A percentile compares a stretch with the other conserved stretches of the same genome.
Conservation (phyloP, 1,284 basidiomycete species). For the Cutaneotrichosporon daszewskae region DNA sequence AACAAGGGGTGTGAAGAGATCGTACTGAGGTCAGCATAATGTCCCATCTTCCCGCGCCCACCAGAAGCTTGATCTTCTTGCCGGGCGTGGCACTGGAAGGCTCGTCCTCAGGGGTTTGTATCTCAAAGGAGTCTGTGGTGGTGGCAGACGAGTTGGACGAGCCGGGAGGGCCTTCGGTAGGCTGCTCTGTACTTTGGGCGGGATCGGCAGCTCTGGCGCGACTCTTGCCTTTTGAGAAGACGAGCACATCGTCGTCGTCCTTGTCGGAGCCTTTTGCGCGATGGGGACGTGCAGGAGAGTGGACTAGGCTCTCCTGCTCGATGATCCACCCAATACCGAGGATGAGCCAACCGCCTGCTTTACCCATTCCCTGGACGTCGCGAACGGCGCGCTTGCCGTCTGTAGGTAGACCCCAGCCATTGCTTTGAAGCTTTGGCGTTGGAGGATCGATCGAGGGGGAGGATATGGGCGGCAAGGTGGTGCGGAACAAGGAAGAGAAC, state of each 20-base stretch:
- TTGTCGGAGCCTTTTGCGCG: not conserved
- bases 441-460: not conserved
- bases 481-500: slow-evolving; percentile 18
- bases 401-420: slow-evolving; percentile 36
- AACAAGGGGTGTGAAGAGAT: slow-evolving; percentile 34
- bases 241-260: slow-evolving; percentile 14
- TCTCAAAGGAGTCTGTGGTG: slow-evolving; percentile 11
- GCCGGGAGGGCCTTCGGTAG: no score
- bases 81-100: not conserved
- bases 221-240: slow-evolving; percentile 16
- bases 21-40: slow-evolving; percentile 23
- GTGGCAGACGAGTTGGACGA: no score
- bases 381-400: slow-evolving; percentile 39
- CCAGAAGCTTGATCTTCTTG: slow-evolving; percentile 26
- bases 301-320: slow-evolving; percentile 13
- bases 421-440: not conserved
- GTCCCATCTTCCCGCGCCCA: not conserved
- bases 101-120: slow-evolving; percentile 12
- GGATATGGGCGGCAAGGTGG: not conserved
- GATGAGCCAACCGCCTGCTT: slow-evolving; percentile 40
- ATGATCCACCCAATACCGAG: slow-evolving; percentile 39
- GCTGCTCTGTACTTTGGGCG: no score
- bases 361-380: slow-evolving; percentile 39
- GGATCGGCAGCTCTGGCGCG: no score
- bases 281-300: no score